Base-by-base conservation (phyloP, 2,329 filamentous ascomycete species). In the Fusarium sublunatum region DNA sequence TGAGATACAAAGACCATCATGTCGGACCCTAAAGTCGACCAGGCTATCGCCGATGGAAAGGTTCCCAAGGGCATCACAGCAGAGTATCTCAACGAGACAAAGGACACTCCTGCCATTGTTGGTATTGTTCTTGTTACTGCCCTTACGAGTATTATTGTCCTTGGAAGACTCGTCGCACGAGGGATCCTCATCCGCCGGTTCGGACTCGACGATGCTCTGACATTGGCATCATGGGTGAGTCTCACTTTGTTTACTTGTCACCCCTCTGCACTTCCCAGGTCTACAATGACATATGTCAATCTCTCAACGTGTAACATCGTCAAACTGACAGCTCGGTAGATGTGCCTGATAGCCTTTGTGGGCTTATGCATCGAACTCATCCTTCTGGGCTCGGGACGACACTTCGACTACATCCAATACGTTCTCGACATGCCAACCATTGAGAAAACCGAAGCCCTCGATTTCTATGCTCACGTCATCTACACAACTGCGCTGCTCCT, bases 401-500 rank as follows among this genome's bases (percentile, higher is more conserved):
- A 82, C 52, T 79, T 77, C 49, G 76, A 71, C 11, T 82, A 78
- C 47, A 79, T 82, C 36, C 69, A 81, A 67, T 81, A 82, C 65
- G 79, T 83, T 5, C 72, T 84, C 38, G 70, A 78, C 19, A 66
- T 79, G 41, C 53, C 73, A 3, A 77, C 74, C 1, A 73, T 82
- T 29, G 73, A 78, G 32, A 13, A 71, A 9, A 82, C 79, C 1
- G 78, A 85, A 64, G 66, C 81, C 1, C 71, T 82, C 54, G 82
- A 85, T 65, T 83, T 83, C 44, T 70, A 72, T 32, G 81, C 82
- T 13, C 82, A 85, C 67, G 76, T 85, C 22, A 67, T 85, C 55
- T 85, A 85, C 66, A 83, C 81, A 2, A 78, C 78, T 1, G 76
- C 82, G 2, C 74, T 85, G 3, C 74, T 83, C 25, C 65, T 82